Conservation (phyloP, 1,284 basidiomycete species). For the Mycena sp. region DNA sequence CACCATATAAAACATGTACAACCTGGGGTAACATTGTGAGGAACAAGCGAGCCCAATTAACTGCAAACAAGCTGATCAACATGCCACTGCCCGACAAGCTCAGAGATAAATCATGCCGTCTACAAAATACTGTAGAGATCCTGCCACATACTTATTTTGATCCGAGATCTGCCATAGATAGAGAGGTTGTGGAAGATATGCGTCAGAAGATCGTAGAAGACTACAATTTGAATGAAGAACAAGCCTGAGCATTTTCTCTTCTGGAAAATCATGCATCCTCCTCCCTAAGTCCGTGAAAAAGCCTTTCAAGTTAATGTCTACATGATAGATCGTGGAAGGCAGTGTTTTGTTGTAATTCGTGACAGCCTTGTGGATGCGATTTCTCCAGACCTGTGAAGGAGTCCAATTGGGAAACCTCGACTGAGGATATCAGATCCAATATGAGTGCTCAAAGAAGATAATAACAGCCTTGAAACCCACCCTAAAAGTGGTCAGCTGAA, state of each 20-base stretch:
- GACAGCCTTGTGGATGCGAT: constrained; percentile 46
- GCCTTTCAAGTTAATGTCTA: constrained; percentile 48
- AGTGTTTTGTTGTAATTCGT: constrained; percentile 35
- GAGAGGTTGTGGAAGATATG: too few relatives aligned
- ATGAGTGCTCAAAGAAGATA: too few relatives aligned
- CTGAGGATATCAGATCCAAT: constrained; percentile 51
- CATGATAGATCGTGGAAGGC: constrained; percentile 44
- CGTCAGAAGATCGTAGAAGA: too few relatives aligned
- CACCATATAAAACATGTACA: neutral
- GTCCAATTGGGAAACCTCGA: constrained; percentile 65
- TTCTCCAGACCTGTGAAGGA: constrained; percentile 48
- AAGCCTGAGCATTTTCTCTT: too few relatives aligned
- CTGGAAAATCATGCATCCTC: too few relatives aligned
- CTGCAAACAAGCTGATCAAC: neutral
- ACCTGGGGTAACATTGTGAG: neutral
- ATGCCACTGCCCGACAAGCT: neutral
- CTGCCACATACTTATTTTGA: too few relatives aligned
- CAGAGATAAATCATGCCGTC: too few relatives aligned
- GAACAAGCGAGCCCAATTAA: neutral
- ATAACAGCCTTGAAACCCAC: too few relatives aligned
- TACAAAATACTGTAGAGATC: too few relatives aligned
- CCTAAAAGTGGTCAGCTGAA: too few relatives aligned
- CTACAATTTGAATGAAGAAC: too few relatives aligned
- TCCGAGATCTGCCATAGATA: too few relatives aligned
- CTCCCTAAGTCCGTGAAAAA: constrained; percentile 43